Evolutionary conservation across 2,329 filamentous ascomycete species (phyloP).

Genomic region (Phymatotrichopsis omnivora): DNA sequence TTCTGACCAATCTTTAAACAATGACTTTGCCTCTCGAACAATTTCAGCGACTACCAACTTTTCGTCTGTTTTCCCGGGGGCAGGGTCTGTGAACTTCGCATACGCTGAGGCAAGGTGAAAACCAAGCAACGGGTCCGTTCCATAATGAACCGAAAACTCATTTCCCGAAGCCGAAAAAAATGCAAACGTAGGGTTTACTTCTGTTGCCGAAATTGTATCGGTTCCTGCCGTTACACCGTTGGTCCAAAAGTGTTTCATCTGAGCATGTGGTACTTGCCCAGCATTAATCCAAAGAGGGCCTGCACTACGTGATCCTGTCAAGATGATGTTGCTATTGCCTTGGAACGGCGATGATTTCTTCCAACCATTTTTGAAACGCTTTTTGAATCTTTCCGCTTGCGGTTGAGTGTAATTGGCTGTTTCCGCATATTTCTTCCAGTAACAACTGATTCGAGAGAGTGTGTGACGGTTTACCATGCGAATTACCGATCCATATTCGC

Average conservation of each 20-base stretch:
- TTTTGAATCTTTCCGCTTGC: constrained; percentile 19
- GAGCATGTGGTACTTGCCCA: constrained; percentile 7
- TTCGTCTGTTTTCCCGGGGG: constrained; percentile 30
- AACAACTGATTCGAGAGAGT: constrained; percentile 36
- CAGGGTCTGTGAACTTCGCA: constrained; percentile 30
- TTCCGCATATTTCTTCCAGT: constrained; percentile 38
- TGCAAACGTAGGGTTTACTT: constrained; percentile 41
- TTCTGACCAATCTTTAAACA: constrained; percentile 42
- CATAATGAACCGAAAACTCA: constrained; percentile 40
- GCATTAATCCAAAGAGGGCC: constrained; percentile 35
- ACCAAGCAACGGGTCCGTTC: constrained; percentile 44
- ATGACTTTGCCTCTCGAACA: constrained; percentile 34
- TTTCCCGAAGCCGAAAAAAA: constrained; percentile 35
- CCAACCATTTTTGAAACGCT: constrained; percentile 26
- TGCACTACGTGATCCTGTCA: constrained; percentile 35
- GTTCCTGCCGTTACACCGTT: constrained; percentile 29
- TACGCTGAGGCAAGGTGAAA: constrained; percentile 48
- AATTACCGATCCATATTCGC: constrained; percentile 40
- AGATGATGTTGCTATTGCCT: not conserved
- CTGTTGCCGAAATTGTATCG: constrained; percentile 11
- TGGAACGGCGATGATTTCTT: not conserved
- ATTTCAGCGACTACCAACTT: constrained; percentile 6
- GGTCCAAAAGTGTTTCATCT: constrained; percentile 32
- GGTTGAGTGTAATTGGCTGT: constrained; percentile 2
- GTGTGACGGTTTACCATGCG: constrained; percentile 44